These are phyloP conservation scores for Medicago truncatula DNA, from an alignment of 306 rosid genomes.

Conservation along the genomic window MtrunA17r5.0-ANR NC_053044.1:44353001-44353500, in stretches of 20 bases:
- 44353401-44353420: too few species aligned
- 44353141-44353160: neutral
- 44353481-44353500: too few species aligned
- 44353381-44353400: too few species aligned
- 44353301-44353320: neutral
- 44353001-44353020: slow-evolving; percentile 70
- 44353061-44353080: slow-evolving; percentile 3
- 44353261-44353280: neutral
- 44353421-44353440: too few species aligned
- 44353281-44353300: neutral
- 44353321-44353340: too few species aligned
- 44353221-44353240: neutral
- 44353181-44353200: neutral
- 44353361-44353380: too few species aligned
- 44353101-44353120: slow-evolving; percentile 24
- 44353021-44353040: slow-evolving; percentile 65
- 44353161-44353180: slow-evolving; percentile 9
- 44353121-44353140: slow-evolving; percentile 2
- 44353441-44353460: too few species aligned
- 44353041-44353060: slow-evolving; percentile 24
- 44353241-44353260: neutral
- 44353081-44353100: slow-evolving; percentile 6
- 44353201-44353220: slow-evolving; percentile 1
- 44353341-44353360: too few species aligned
- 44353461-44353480: too few species aligned